Conservation (phyloP, 768 basidiomycete species). For the Tulasnella calospora region DNA sequence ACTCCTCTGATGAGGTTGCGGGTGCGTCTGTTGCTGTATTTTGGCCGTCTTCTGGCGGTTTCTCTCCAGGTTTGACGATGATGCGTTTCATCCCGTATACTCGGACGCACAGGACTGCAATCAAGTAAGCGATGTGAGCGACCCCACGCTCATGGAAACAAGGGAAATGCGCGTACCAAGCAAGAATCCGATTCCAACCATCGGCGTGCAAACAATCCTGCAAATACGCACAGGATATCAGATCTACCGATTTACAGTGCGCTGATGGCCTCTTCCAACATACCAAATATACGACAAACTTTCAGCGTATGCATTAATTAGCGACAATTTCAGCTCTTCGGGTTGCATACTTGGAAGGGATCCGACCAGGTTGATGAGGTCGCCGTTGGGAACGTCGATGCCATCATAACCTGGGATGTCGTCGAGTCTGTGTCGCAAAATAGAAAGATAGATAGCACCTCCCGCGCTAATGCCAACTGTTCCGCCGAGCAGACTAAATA, state of each 20-base stretch:
- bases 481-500: constrained; percentile 26
- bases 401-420: constrained; percentile 23
- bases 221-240: background rate
- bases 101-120: background rate
- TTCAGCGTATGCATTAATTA: constrained; percentile 19
- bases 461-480: constrained; percentile 34
- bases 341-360: constrained; percentile 18
- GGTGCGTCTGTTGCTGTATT: background rate
- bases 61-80: background rate
- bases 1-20: background rate
- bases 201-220: background rate
- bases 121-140: background rate
- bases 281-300: constrained; percentile 27
- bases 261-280: background rate
- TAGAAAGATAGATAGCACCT: constrained; percentile 32
- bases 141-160: background rate
- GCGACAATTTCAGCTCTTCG: constrained; percentile 25
- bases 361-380: constrained; percentile 24
- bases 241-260: background rate
- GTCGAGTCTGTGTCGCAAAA: constrained; percentile 24
- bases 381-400: background rate
- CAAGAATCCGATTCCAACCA: background rate
- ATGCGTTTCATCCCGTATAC: background rate
- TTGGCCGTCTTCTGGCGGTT: background rate
- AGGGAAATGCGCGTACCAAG: background rate